Conservation (phyloP, 1,139 yeast genomes). For the Suhomyces chickasaworum region DNA sequence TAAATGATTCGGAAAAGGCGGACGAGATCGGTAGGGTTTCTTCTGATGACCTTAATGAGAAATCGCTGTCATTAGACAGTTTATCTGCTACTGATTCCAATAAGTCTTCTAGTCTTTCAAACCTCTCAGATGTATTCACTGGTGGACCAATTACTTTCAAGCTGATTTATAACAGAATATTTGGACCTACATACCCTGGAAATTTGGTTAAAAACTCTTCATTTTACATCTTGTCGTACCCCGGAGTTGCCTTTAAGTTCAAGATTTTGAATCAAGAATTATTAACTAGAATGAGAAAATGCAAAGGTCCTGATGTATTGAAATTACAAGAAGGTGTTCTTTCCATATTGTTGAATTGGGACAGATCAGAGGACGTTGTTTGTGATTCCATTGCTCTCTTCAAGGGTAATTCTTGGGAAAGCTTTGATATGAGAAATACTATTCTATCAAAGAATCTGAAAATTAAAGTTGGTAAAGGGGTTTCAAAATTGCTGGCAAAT, state of each 20-base stretch:
- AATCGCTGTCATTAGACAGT: constrained; percentile 7
- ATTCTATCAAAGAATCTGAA: neutral
- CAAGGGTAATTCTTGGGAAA: constrained; percentile 34
- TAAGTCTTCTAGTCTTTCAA: constrained; percentile 8
- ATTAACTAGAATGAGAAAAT: constrained; percentile 5
- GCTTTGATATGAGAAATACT: constrained; percentile 16
- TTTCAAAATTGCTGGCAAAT: constrained; percentile 8
- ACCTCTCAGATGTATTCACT: constrained; percentile 1
- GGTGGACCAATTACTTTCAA: constrained; percentile 32
- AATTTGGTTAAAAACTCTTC: constrained; percentile 20
- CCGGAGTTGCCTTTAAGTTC: constrained; percentile 56
- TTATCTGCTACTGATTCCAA: constrained; percentile 6
- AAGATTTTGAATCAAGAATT: constrained; percentile 23
- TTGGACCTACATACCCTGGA: constrained; percentile 70
- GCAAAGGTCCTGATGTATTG: constrained; percentile 15
- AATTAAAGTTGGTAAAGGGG: neutral
- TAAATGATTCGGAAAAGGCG: constrained; percentile 26
- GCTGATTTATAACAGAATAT: constrained; percentile 53
- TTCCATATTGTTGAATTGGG: constrained; percentile 38
- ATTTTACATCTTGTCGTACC: constrained; percentile 51
- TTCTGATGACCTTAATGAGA: neutral
- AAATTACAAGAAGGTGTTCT: constrained; percentile 21
- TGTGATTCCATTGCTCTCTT: constrained; percentile 43
- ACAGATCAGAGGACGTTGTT: constrained; percentile 30
- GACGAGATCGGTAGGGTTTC: constrained; percentile 8